Evolutionary conservation across 768 basidiomycete genomes (phyloP).

Genomic region (Asterophora lycoperdoides): DNA sequence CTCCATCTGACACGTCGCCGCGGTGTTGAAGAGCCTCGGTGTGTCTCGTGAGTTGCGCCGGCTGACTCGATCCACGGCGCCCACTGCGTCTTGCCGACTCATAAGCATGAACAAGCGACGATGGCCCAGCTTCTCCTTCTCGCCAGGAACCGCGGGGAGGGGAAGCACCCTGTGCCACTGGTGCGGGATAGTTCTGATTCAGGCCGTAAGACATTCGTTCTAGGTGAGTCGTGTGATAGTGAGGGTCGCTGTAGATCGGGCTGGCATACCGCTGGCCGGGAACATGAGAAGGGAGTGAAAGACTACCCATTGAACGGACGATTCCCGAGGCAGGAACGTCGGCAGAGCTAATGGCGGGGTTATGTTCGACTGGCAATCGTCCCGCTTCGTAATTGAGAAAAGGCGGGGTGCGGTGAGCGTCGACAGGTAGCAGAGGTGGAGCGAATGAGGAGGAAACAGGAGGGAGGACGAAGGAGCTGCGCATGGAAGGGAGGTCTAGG

Average conservation of each 20-base stretch:
- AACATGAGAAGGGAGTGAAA: slow-evolving; percentile 12
- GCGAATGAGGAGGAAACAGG: slow-evolving; percentile 10
- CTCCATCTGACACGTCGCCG: slow-evolving; percentile 10
- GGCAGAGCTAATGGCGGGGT: slow-evolving; percentile 4
- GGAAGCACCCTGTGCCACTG: slow-evolving; percentile 15
- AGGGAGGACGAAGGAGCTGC: slow-evolving; percentile 11
- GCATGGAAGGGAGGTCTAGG: slow-evolving; percentile 14
- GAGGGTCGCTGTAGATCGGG: slow-evolving; percentile 29
- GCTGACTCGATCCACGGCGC: slow-evolving; percentile 21
- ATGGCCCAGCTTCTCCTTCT: slow-evolving; percentile 45
- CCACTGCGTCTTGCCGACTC: slow-evolving; percentile 14
- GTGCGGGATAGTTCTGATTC: slow-evolving; percentile 12
- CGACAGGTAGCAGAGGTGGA: slow-evolving; percentile 10
- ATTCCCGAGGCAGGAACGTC: slow-evolving; percentile 18
- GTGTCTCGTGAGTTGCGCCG: slow-evolving; percentile 17
- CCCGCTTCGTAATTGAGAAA: slow-evolving; percentile 9
- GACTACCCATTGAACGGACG: slow-evolving; percentile 15
- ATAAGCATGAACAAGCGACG: slow-evolving; percentile 29
- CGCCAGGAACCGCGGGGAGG: slow-evolving; percentile 20
- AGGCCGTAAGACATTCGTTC: slow-evolving; percentile 22
- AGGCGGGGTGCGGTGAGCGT: slow-evolving; percentile 4
- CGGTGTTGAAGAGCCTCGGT: slow-evolving; percentile 12
- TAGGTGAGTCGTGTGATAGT: slow-evolving; percentile 24
- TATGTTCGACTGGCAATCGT: slow-evolving; percentile 3
- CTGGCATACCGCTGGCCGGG: slow-evolving; percentile 22